phyloP scores from a whole-genome alignment of 176 grass and related monocot species.

The Aegilops longissima region DNA sequence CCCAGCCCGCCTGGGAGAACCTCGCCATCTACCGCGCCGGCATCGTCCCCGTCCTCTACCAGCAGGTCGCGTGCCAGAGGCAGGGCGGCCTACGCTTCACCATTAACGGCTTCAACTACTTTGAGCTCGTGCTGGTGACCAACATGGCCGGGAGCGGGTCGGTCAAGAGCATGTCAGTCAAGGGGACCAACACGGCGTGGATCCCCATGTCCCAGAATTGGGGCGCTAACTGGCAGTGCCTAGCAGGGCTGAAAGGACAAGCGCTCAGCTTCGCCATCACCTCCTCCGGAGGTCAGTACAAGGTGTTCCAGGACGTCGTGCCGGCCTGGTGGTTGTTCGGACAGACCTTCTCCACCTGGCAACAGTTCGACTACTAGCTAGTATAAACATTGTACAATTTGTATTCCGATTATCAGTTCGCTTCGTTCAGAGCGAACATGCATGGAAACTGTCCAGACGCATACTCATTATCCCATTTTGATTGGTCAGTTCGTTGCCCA shows the following conservation, averaged over 20 bases:
- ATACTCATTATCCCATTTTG: neutral
- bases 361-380: conserved; percentile 40
- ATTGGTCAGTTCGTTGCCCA: neutral
- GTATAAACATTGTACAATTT: neutral
- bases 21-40: conserved; percentile 31
- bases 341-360: conserved; percentile 33
- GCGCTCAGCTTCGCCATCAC: conserved; percentile 47
- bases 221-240: conserved; percentile 51
- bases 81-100: conserved; percentile 40
- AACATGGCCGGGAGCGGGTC: conserved; percentile 45
- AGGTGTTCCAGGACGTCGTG: conserved; percentile 35
- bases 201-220: conserved; percentile 42
- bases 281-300: conserved; percentile 29
- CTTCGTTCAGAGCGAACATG: neutral
- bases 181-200: conserved; percentile 25
- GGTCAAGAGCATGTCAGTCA: conserved; percentile 21
- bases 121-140: conserved; percentile 47
- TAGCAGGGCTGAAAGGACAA: neutral
- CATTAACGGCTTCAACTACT: conserved; percentile 41
- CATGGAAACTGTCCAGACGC: too few relatives aligned
- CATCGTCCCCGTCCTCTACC: conserved; percentile 53
- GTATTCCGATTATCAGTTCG: neutral
- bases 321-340: conserved; percentile 48
- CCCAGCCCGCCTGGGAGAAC: conserved; percentile 41
- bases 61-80: conserved; percentile 43